A percentile compares a stretch with the other conserved stretches of the same genome.
phyloP scores from a whole-genome alignment of 352 stramenopile species.

The Globisporangium echinulatum region DNA sequence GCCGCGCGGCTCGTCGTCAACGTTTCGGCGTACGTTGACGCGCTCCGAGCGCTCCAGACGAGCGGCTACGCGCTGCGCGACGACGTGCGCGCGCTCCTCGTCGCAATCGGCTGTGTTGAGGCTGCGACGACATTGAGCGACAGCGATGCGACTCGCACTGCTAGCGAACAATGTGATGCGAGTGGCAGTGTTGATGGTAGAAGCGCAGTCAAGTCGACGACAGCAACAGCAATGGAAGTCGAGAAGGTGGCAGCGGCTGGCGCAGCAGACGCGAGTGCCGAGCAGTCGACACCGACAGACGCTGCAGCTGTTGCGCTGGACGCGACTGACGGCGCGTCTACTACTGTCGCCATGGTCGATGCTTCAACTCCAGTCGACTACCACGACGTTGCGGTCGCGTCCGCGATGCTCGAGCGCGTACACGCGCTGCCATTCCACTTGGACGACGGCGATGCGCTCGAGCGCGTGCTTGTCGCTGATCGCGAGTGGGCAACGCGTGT shows the following conservation, averaged over 20 bases:
- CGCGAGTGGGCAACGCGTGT: slow-evolving; percentile 66
- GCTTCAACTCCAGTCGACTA: neutral
- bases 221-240: neutral
- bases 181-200: no score
- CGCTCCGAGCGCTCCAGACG: slow-evolving; percentile 47
- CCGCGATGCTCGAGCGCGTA: slow-evolving; percentile 53
- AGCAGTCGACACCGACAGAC: neutral
- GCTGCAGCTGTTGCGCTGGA: neutral
- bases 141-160: slow-evolving; percentile 1
- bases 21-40: slow-evolving; percentile 54
- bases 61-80: slow-evolving; percentile 37
- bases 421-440: slow-evolving; percentile 68
- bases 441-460: slow-evolving; percentile 55
- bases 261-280: neutral
- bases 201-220: no score
- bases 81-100: slow-evolving; percentile 46
- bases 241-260: neutral
- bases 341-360: no score
- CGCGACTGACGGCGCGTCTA: neutral
- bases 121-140: slow-evolving; percentile 11
- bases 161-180: neutral
- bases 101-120: slow-evolving; percentile 29
- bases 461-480: slow-evolving; percentile 47
- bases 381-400: slow-evolving; percentile 43
- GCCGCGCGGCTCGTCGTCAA: slow-evolving; percentile 51